These are phyloP conservation scores for Agapanthus africanus DNA, from an alignment of 106 monocot species.

Conservation along the genomic window DNA sequence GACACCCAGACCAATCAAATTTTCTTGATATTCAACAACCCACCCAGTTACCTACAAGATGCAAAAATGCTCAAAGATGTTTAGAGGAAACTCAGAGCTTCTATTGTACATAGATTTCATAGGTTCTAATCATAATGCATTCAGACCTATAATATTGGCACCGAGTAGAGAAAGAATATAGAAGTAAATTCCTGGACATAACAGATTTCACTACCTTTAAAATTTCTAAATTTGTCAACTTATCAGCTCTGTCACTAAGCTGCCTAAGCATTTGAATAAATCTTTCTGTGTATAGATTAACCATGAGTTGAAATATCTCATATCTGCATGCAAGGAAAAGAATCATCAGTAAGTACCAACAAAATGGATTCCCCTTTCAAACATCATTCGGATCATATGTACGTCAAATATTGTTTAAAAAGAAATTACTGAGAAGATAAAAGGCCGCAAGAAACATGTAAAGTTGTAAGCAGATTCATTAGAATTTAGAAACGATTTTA, in stretches of 20 bases:
- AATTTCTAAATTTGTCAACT: conserved; percentile 87
- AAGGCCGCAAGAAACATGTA: background rate
- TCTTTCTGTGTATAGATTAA: conserved; percentile 96
- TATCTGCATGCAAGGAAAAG: conserved; percentile 55
- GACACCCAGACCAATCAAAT: conserved; percentile 87
- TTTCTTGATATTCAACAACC: conserved; percentile 97
- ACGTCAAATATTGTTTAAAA: background rate
- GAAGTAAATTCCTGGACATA: background rate
- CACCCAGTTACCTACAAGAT: conserved; percentile 83
- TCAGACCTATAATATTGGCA: background rate
- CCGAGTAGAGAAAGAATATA: background rate
- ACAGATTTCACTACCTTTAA: conserved; percentile 55
- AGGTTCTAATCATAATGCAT: background rate
- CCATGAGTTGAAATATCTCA: conserved; percentile 99
- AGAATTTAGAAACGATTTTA: background rate
- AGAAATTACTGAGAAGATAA: background rate
- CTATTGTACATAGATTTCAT: background rate
- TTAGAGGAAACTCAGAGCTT: background rate
- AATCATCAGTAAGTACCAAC: background rate
- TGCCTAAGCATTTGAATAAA: conserved; percentile 98
- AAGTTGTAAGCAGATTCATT: too few relatives aligned
- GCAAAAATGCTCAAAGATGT: too few relatives aligned
- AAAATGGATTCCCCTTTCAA: background rate
- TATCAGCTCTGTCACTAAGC: conserved; percentile 85
- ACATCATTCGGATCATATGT: background rate